Evolutionary conservation across 225 moss, liverwort and hornwort species (phyloP).

Genomic region (Physcomitrium patens): DNA sequence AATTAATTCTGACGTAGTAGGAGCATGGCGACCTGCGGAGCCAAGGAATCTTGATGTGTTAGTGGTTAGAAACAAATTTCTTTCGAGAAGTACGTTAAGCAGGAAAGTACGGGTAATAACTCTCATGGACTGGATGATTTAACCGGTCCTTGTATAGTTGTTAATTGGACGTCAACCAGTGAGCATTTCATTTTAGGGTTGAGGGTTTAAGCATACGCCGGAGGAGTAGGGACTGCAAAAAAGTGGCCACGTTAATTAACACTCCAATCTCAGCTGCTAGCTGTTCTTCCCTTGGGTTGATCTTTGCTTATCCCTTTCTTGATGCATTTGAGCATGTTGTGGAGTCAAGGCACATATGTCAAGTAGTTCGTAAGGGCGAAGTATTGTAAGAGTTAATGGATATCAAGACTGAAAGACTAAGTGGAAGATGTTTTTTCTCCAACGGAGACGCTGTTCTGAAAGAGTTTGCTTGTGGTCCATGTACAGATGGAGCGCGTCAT

Average conservation of each 20-base stretch:
- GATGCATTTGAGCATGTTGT: slow-evolving; percentile 22
- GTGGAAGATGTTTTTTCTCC: neutral
- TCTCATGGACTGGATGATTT: slow-evolving; percentile 2
- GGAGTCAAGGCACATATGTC: neutral
- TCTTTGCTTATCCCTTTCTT: slow-evolving; percentile 8
- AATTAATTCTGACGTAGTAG: too few species aligned
- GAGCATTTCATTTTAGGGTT: slow-evolving; percentile 23
- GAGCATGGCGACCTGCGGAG: too few species aligned
- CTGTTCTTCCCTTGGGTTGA: slow-evolving; percentile 3
- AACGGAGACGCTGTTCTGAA: slow-evolving; percentile 28
- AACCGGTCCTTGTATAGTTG: neutral
- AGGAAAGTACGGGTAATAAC: neutral
- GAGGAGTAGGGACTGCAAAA: neutral
- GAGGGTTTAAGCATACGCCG: slow-evolving; percentile 21
- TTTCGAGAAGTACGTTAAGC: neutral
- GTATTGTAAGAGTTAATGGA: neutral
- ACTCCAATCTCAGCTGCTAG: neutral
- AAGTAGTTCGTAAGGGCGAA: slow-evolving; percentile 22
- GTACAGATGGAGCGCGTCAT: slow-evolving; percentile 65
- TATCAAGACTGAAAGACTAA: slow-evolving; percentile 4
- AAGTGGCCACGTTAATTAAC: slow-evolving; percentile 1
- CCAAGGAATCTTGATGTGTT: neutral
- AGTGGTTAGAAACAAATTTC: neutral
- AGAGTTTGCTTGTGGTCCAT: slow-evolving; percentile 26
- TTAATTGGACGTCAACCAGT: slow-evolving; percentile 14